A percentile compares a stretch with the other conserved stretches of the same genome.
Evolutionary conservation across 139 green algal species (phyloP).

Genomic region (Raphidocelis subcapitata): DNA sequence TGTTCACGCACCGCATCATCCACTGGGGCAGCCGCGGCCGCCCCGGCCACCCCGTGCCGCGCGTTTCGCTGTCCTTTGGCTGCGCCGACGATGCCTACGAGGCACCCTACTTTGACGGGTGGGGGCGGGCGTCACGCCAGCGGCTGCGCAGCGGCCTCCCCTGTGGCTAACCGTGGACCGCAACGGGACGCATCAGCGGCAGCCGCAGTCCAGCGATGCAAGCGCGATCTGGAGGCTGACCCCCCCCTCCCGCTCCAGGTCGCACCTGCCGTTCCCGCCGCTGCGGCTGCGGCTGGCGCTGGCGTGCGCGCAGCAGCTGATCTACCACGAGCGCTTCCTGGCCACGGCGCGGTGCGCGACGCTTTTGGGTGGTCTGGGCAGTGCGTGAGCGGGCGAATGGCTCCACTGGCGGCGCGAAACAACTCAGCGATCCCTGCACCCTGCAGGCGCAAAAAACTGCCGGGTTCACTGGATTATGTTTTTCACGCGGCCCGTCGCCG

Average conservation of each 20-base stretch:
- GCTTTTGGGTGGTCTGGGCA: neutral
- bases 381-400: neutral
- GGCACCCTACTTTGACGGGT: slow-evolving; percentile 43
- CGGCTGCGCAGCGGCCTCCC: too few species aligned
- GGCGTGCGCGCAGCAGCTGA: slow-evolving; percentile 52
- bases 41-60: slow-evolving; percentile 36
- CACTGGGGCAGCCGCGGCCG: slow-evolving; percentile 59
- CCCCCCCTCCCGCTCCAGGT: too few species aligned
- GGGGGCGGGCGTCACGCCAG: slow-evolving; percentile 1
- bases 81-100: slow-evolving; percentile 47
- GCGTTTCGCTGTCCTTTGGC: slow-evolving; percentile 51
- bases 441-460: neutral
- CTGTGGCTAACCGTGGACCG: too few species aligned
- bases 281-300: slow-evolving; percentile 43
- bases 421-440: neutral
- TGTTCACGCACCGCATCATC: slow-evolving; percentile 70
- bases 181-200: too few species aligned
- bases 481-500: neutral
- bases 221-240: too few species aligned
- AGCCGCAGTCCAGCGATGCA: too few species aligned
- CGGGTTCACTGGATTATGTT: neutral
- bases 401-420: neutral
- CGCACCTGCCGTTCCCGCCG: slow-evolving; percentile 47
- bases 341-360: slow-evolving; percentile 18
- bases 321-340: slow-evolving; percentile 63